phyloP scores from a whole-genome alignment of 805 yeast species.

The Metschnikowia kunwiensis region DNA sequence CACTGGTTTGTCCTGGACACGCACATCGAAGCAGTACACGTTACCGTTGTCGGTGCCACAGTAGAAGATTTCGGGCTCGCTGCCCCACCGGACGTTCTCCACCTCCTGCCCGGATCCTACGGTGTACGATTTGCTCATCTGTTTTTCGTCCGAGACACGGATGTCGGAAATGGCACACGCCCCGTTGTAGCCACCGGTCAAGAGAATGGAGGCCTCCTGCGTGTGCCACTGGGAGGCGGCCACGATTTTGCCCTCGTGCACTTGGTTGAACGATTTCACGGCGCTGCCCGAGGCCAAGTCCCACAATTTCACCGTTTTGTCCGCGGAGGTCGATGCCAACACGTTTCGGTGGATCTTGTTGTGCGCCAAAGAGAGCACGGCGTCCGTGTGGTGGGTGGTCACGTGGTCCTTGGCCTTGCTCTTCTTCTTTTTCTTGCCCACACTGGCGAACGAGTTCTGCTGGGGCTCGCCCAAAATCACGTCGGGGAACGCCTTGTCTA shows the following conservation, averaged over 20 bases:
- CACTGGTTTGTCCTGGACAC: constrained; percentile 63
- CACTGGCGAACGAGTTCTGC: constrained; percentile 37
- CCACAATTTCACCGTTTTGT: constrained; percentile 92
- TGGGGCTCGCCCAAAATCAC: constrained; percentile 80
- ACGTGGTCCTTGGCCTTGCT: constrained; percentile 50
- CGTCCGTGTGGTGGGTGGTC: constrained; percentile 86
- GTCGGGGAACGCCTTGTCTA: constrained; percentile 94
- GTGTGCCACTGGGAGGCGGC: constrained; percentile 86
- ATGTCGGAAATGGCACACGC: constrained; percentile 80
- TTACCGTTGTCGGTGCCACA: constrained; percentile 93
- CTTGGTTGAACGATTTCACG: constrained; percentile 66
- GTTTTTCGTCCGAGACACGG: constrained; percentile 59
- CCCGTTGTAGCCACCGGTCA: constrained; percentile 95
- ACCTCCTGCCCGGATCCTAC: constrained; percentile 74
- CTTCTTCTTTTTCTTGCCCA: constrained; percentile 39
- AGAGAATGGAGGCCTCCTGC: constrained; percentile 58
- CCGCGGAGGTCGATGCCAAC: constrained; percentile 93
- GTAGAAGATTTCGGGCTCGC: constrained; percentile 52
- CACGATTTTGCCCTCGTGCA: constrained; percentile 79
- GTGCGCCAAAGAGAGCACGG: constrained; percentile 82
- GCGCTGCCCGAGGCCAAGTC: constrained; percentile 74
- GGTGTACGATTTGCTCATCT: constrained; percentile 62
- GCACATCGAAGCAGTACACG: constrained; percentile 83
- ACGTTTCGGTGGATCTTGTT: constrained; percentile 79
- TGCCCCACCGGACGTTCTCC: constrained; percentile 75